phyloP scores from a whole-genome alignment of 805 yeast species.

The Yarrowia sp. region DNA sequence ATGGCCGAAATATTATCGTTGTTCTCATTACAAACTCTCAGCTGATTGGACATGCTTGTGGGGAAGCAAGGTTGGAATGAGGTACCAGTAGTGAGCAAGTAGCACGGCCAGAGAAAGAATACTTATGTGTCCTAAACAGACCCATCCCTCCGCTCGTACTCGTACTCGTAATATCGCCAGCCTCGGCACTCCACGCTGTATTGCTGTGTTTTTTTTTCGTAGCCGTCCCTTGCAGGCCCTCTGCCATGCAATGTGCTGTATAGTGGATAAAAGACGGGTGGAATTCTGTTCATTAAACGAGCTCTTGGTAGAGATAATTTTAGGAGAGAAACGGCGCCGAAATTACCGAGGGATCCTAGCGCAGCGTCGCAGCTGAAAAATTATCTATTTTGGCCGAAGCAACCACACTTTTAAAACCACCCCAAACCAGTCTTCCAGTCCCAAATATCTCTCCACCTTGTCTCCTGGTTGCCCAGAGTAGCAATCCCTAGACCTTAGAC shows the following conservation, averaged over 20 bases:
- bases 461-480: neutral
- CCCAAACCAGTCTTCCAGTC: neutral
- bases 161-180: too few relatives aligned
- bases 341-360: neutral
- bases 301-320: neutral
- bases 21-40: neutral
- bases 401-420: neutral
- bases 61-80: constrained; percentile 22
- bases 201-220: neutral
- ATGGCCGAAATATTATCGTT: neutral
- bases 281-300: neutral
- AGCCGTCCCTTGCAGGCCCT: constrained; percentile 30
- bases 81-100: too few relatives aligned
- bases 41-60: constrained; percentile 11
- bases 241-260: constrained; percentile 32
- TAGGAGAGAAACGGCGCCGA: neutral
- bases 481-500: neutral
- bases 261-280: neutral
- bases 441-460: neutral
- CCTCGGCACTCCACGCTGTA: neutral
- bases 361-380: neutral
- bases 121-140: too few relatives aligned
- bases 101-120: too few relatives aligned
- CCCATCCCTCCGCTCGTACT: too few relatives aligned
- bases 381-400: too few relatives aligned